Evolutionary conservation across 2,329 filamentous ascomycete genomes (phyloP).

Genomic region (Fusarium sp.): DNA sequence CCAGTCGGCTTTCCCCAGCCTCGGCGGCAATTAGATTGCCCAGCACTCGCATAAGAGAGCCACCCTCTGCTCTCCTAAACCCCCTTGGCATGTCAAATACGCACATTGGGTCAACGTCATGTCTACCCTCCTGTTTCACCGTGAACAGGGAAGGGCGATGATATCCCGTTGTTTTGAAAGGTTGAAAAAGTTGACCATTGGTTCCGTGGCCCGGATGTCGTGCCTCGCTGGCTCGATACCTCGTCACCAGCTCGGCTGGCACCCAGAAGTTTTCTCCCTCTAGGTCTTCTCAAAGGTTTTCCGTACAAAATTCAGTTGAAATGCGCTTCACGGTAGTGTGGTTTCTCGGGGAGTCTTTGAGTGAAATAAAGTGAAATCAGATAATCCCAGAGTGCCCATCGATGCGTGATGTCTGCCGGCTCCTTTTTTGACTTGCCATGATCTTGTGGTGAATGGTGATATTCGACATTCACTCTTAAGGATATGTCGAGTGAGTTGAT

Average conservation of each 20-base stretch:
- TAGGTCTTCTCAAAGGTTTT: slow-evolving; percentile 46
- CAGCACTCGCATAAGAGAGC: slow-evolving; percentile 22
- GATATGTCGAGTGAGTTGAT: neutral
- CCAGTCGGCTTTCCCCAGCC: slow-evolving; percentile 67
- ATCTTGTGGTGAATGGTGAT: too few species aligned
- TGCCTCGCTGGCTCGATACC: slow-evolving; percentile 28
- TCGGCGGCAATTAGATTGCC: slow-evolving; percentile 60
- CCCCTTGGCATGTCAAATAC: slow-evolving; percentile 29
- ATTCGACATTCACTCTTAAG: neutral
- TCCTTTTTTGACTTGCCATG: neutral
- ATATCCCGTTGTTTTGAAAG: slow-evolving; percentile 47
- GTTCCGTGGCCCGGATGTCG: slow-evolving; percentile 40
- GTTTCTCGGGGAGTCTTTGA: neutral
- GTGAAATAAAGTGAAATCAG: slow-evolving; percentile 2
- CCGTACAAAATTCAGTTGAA: slow-evolving; percentile 46
- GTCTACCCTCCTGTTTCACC: slow-evolving; percentile 22
- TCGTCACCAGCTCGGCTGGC: slow-evolving; percentile 43
- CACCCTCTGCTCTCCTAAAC: slow-evolving; percentile 24
- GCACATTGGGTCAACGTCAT: slow-evolving; percentile 39
- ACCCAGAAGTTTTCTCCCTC: slow-evolving; percentile 42
- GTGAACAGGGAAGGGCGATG: slow-evolving; percentile 4
- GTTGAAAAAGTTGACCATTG: slow-evolving; percentile 46
- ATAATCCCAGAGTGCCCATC: neutral
- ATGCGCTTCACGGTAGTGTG: slow-evolving; percentile 33
- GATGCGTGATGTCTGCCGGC: neutral